phyloP scores from a whole-genome alignment of 2,329 filamentous ascomycete species.

The Fusarium goolgardi region DNA sequence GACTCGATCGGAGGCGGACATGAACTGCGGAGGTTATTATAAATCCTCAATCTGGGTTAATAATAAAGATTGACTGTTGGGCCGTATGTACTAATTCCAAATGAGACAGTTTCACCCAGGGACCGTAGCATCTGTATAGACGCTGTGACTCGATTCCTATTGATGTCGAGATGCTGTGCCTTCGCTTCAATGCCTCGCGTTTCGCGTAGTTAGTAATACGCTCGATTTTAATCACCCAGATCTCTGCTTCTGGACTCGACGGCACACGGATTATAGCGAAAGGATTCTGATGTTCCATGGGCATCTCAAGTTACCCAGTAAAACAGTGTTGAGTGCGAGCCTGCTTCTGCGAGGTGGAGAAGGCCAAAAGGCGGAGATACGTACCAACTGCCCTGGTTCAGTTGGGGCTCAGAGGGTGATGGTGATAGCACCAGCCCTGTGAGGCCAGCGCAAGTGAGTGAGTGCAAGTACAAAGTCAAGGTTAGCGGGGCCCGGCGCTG shows the following conservation, averaged over 20 bases:
- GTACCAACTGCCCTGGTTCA: constrained; percentile 20
- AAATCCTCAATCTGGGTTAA: constrained; percentile 14
- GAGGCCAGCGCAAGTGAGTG: constrained; percentile 35
- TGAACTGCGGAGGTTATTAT: constrained; percentile 33
- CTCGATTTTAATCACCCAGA: background rate
- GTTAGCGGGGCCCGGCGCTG: constrained; percentile 18
- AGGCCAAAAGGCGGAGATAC: constrained; percentile 42
- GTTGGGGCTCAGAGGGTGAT: constrained; percentile 35
- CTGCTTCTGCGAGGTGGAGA: constrained; percentile 1
- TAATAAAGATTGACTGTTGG: constrained; percentile 12
- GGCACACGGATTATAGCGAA: constrained; percentile 11
- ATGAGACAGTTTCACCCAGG: constrained; percentile 32
- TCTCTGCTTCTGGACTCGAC: constrained; percentile 1
- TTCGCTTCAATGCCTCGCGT: background rate
- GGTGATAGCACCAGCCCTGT: constrained; percentile 42
- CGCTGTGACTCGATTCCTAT: background rate
- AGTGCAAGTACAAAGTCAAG: constrained; percentile 12
- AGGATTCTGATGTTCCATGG: constrained; percentile 19
- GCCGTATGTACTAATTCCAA: constrained; percentile 10
- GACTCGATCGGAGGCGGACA: constrained; percentile 18
- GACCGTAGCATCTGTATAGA: background rate
- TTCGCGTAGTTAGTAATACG: constrained; percentile 3
- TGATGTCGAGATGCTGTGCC: background rate
- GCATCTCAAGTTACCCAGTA: constrained; percentile 20
- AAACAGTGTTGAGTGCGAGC: constrained; percentile 26